Percentiles rank a stretch among this genome's conserved stretches.
phyloP scores from a whole-genome alignment of 345 rosid species.

The Camelina hispida region DNA sequence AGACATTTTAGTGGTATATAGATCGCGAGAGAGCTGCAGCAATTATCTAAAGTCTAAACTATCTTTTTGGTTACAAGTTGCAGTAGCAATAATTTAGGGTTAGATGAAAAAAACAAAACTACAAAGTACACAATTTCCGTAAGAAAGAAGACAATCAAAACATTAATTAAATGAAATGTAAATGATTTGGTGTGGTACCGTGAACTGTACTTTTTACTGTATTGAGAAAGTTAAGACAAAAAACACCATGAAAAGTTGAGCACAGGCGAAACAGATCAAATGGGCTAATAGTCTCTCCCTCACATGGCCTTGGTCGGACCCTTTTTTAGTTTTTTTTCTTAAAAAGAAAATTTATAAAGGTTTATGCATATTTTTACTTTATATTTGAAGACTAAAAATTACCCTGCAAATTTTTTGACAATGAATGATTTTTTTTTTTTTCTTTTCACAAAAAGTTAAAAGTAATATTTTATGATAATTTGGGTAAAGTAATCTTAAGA shows the following conservation, averaged over 20 bases:
- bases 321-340: not conserved
- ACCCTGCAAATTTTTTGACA: not conserved
- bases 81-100: not conserved
- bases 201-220: slow-evolving; percentile 41
- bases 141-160: slow-evolving; percentile 22
- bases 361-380: no score
- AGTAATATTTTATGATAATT: not conserved
- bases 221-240: slow-evolving; percentile 29
- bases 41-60: not conserved
- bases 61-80: not conserved
- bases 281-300: slow-evolving; percentile 35
- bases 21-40: not conserved
- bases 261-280: slow-evolving; percentile 25
- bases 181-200: slow-evolving; percentile 36
- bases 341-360: no score
- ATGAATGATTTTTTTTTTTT: not conserved
- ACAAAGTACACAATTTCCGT: slow-evolving; percentile 17
- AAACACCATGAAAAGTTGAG: not conserved
- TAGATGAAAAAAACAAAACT: not conserved
- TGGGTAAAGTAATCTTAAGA: not conserved
- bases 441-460: not conserved
- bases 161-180: slow-evolving; percentile 5
- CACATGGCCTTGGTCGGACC: slow-evolving; percentile 46
- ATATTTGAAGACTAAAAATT: not conserved
- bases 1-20: not conserved